These are phyloP conservation scores for Tolypocladium pustulatum DNA, from an alignment of 2,329 filamentous ascomycete genomes.

Conservation along the genomic window DNA sequence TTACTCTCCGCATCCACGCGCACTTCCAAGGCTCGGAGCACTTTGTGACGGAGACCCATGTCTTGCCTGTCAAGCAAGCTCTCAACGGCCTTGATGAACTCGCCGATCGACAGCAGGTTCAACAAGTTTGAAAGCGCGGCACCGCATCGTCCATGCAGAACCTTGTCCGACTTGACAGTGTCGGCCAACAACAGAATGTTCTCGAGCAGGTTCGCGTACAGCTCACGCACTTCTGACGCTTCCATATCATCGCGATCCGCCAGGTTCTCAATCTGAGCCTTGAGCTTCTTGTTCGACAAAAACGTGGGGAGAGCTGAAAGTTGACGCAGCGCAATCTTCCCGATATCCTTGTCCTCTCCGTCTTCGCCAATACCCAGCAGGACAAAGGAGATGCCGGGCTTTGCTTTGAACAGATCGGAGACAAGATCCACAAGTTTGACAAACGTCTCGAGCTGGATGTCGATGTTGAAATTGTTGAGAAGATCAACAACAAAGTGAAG, in stretches of 20 bases:
- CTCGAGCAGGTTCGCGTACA: slow-evolving; percentile 61
- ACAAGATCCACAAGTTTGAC: slow-evolving; percentile 68
- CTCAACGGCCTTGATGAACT: slow-evolving; percentile 84
- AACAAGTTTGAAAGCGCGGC: slow-evolving; percentile 71
- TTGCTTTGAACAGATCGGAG: slow-evolving; percentile 63
- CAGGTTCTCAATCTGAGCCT: slow-evolving; percentile 42
- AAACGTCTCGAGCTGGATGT: slow-evolving; percentile 68
- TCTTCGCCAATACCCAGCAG: slow-evolving; percentile 52
- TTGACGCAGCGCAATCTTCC: slow-evolving; percentile 41
- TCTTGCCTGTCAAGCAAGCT: slow-evolving; percentile 67
- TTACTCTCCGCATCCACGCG: slow-evolving; percentile 66
- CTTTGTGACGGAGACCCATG: slow-evolving; percentile 66
- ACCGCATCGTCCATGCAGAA: slow-evolving; percentile 48
- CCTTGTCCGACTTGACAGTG: slow-evolving; percentile 44
- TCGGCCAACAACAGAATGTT: slow-evolving; percentile 57
- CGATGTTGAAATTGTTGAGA: slow-evolving; percentile 59
- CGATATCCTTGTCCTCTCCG: slow-evolving; percentile 34
- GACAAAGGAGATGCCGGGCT: slow-evolving; percentile 61
- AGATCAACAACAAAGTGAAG: slow-evolving; percentile 67
- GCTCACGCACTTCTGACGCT: slow-evolving; percentile 52
- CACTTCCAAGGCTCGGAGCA: slow-evolving; percentile 68
- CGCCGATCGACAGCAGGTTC: slow-evolving; percentile 71
- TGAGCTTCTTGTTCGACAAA: slow-evolving; percentile 46
- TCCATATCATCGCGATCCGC: slow-evolving; percentile 56
- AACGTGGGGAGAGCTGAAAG: slow-evolving; percentile 47